A percentile compares a stretch with the other conserved stretches of the same genome.
Evolutionary conservation across 2,329 filamentous ascomycete genomes (phyloP).

Genomic region (Pleomassaria siparia): DNA sequence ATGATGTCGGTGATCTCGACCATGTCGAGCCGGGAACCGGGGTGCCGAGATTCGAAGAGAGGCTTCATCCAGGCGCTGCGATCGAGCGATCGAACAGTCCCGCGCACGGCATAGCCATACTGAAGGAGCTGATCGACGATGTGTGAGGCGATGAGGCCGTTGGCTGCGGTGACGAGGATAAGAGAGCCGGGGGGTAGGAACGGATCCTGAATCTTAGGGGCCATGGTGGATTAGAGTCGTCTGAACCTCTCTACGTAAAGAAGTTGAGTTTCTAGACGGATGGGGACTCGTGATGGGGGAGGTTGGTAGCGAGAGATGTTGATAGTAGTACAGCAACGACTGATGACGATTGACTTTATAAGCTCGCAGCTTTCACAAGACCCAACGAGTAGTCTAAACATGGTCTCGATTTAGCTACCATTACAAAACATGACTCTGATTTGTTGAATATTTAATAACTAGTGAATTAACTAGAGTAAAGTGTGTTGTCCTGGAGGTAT

Average conservation of each 20-base stretch:
- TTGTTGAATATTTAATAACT: too few species aligned
- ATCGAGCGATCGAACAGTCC: conserved; percentile 44
- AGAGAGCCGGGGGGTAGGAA: conserved; percentile 4
- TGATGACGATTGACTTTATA: too few species aligned
- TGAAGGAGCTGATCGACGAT: conserved; percentile 46
- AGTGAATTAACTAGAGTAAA: too few species aligned
- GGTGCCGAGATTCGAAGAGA: conserved; percentile 9
- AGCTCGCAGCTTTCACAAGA: too few species aligned
- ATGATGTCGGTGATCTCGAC: conserved; percentile 45
- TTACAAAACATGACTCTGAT: too few species aligned
- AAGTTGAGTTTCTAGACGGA: too few species aligned
- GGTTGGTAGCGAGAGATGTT: too few species aligned
- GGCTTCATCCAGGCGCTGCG: conserved; percentile 36
- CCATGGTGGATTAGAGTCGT: background rate
- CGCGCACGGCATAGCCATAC: conserved; percentile 48
- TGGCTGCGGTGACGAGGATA: conserved; percentile 49
- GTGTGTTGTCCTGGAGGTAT: too few species aligned
- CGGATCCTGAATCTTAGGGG: conserved; percentile 1
- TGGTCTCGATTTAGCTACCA: too few species aligned
- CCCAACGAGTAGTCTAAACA: too few species aligned
- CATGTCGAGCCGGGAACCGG: conserved; percentile 38
- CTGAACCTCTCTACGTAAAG: background rate
- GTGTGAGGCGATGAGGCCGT: conserved; percentile 50
- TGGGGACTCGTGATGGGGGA: too few species aligned
- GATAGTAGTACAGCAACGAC: too few species aligned